These are phyloP conservation scores for Strobilomyces dryophilus DNA, from an alignment of 768 basidiomycete species.

Conservation along the genomic window DNA sequence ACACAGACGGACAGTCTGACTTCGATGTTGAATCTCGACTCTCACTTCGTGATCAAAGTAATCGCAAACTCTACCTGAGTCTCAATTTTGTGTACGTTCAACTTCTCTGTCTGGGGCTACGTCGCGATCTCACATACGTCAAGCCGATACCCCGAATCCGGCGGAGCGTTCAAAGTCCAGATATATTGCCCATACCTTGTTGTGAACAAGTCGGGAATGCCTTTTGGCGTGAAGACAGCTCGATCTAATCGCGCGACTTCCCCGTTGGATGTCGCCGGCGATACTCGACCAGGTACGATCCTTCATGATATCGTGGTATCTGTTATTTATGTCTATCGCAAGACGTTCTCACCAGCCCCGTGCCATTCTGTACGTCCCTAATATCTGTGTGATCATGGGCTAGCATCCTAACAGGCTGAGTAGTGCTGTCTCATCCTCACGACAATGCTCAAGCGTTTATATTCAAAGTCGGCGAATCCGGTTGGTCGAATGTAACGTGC, in stretches of 20 bases:
- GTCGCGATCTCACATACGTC: constrained; percentile 5
- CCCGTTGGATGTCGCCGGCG: constrained; percentile 82
- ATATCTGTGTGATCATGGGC: background rate
- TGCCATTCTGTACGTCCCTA: constrained; percentile 72
- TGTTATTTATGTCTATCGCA: constrained; percentile 4
- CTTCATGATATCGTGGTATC: constrained; percentile 12
- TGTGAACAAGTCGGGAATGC: constrained; percentile 87
- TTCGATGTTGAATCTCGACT: constrained; percentile 77
- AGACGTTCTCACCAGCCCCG: constrained; percentile 50
- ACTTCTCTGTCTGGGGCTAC: background rate
- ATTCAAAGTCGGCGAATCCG: constrained; percentile 75
- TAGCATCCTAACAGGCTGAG: background rate
- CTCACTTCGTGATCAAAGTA: constrained; percentile 65
- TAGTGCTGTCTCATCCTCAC: constrained; percentile 84
- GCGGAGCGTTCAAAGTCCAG: constrained; percentile 95
- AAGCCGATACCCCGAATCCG: constrained; percentile 81
- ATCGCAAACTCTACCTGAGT: constrained; percentile 73
- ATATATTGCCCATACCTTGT: constrained; percentile 88
- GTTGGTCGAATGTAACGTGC: constrained; percentile 76
- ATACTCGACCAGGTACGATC: constrained; percentile 52
- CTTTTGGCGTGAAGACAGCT: constrained; percentile 68
- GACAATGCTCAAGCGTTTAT: constrained; percentile 80
- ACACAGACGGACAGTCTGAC: constrained; percentile 87
- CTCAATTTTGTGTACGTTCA: constrained; percentile 84
- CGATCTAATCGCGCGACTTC: constrained; percentile 58